Conservation (phyloP, 805 yeast genomes). For the Myxozyma neotropica region DNA sequence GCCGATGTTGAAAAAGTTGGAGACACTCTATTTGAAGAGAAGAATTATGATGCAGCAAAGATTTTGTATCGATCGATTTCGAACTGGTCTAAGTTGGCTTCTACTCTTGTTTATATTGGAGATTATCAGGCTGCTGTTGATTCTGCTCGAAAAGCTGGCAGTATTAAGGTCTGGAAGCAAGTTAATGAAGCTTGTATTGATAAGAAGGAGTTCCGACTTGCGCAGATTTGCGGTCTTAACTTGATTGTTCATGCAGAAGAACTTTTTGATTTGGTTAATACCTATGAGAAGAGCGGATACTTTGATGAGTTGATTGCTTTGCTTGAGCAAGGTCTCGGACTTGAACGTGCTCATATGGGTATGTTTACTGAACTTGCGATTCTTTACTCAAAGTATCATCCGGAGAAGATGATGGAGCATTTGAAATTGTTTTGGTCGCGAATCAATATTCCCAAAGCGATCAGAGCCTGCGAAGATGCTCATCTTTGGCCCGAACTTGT, state of each 20-base stretch:
- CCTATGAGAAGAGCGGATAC: conserved; percentile 87
- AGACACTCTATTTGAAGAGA: conserved; percentile 78
- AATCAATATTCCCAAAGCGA: conserved; percentile 94
- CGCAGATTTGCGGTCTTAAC: conserved; percentile 98
- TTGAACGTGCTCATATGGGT: conserved; percentile 99
- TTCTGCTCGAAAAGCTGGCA: conserved; percentile 97
- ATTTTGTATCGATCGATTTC: conserved; percentile 81
- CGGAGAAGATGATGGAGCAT: conserved; percentile 92
- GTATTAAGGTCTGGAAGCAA: conserved; percentile 93
- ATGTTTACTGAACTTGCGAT: conserved; percentile 97
- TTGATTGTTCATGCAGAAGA: conserved; percentile 97
- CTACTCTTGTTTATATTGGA: conserved; percentile 88
- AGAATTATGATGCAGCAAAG: conserved; percentile 91
- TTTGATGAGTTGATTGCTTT: conserved; percentile 88
- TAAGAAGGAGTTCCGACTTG: conserved; percentile 90
- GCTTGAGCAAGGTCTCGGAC: conserved; percentile 92
- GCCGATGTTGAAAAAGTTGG: conserved; percentile 93
- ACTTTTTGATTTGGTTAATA: conserved; percentile 80
- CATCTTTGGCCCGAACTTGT: conserved; percentile 96
- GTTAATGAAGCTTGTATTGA: conserved; percentile 96
- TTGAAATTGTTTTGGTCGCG: conserved; percentile 97
- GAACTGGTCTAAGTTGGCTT: conserved; percentile 93
- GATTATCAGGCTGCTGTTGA: conserved; percentile 98
- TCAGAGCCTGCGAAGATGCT: conserved; percentile 88
- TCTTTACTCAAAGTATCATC: conserved; percentile 85